Percentiles rank a stretch among this genome's conserved stretches.
These are phyloP conservation scores for Tribonema minus DNA, from an alignment of 108 stramenopile species.

Conservation along the genomic window DNA sequence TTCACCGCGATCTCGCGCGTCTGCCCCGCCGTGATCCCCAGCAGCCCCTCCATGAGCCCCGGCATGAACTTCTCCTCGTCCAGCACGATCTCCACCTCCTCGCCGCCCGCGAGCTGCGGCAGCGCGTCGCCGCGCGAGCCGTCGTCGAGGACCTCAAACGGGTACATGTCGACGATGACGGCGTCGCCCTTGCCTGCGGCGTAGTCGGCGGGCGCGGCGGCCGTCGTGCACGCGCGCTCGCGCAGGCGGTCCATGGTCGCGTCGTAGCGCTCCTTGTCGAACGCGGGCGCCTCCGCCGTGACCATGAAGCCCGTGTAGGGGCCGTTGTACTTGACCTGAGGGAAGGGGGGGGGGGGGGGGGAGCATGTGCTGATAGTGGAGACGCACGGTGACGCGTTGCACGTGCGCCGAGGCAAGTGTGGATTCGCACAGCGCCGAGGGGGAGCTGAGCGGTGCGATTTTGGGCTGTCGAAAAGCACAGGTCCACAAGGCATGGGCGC, in stretches of 20 bases:
- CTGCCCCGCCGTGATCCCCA: conserved; percentile 21
- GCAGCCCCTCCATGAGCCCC: conserved; percentile 29
- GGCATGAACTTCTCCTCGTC: conserved; percentile 30
- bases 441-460: no score
- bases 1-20: conserved; percentile 5
- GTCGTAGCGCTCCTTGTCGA: conserved; percentile 14
- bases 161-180: conserved; percentile 37
- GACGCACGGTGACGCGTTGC: no score
- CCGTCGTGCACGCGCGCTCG: no score
- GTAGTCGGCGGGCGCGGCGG: no score
- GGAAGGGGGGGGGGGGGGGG: no score
- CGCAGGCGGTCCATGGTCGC: no score
- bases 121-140: conserved; percentile 15
- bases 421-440: no score
- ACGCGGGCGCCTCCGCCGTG: conserved; percentile 2
- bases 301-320: conserved; percentile 23
- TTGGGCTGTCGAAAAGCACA: no score
- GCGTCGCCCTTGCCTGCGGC: no score
- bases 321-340: not conserved
- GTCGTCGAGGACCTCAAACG: conserved; percentile 4
- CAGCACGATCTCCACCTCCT: conserved; percentile 31
- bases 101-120: conserved; percentile 29
- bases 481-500: no score
- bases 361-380: no score
- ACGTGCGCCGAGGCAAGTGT: no score